These are phyloP conservation scores for Zangia roseola DNA, from an alignment of 768 basidiomycete species.

Conservation along the genomic window DNA sequence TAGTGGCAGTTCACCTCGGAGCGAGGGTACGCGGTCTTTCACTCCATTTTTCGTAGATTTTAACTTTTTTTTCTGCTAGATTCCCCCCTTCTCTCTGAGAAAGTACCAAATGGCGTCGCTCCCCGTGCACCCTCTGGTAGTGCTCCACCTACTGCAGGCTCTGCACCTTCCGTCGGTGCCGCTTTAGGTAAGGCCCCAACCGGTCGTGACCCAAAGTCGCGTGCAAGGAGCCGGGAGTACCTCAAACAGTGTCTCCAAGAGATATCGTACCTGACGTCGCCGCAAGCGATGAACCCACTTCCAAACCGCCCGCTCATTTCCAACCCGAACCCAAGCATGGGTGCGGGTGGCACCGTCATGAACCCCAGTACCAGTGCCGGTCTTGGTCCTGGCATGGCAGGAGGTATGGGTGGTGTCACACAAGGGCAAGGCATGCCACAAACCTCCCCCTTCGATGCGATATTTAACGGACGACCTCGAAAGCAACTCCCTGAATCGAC, in stretches of 20 bases:
- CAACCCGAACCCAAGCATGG: constrained; percentile 42
- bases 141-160: constrained; percentile 22
- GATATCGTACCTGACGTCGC: constrained; percentile 95
- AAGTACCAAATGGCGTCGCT: constrained; percentile 59
- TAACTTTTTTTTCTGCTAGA: constrained; percentile 42
- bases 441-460: constrained; percentile 61
- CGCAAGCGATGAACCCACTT: constrained; percentile 95
- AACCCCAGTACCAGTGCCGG: constrained; percentile 20
- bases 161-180: constrained; percentile 39
- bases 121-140: constrained; percentile 59
- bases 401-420: constrained; percentile 9
- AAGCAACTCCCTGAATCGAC: constrained; percentile 73
- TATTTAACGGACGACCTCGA: constrained; percentile 78
- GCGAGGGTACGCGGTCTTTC: constrained; percentile 57
- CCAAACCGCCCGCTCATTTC: constrained; percentile 76
- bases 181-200: constrained; percentile 69
- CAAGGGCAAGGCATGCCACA: constrained; percentile 22
- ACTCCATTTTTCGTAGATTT: neutral
- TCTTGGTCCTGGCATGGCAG: constrained; percentile 7
- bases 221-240: constrained; percentile 93
- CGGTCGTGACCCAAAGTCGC: constrained; percentile 91
- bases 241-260: constrained; percentile 99
- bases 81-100: constrained; percentile 70
- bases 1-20: constrained; percentile 79
- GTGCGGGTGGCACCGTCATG: constrained; percentile 17